Evolutionary conservation across 169 alveolate genomes (phyloP).

Genomic region (Neospora caninum): DNA sequence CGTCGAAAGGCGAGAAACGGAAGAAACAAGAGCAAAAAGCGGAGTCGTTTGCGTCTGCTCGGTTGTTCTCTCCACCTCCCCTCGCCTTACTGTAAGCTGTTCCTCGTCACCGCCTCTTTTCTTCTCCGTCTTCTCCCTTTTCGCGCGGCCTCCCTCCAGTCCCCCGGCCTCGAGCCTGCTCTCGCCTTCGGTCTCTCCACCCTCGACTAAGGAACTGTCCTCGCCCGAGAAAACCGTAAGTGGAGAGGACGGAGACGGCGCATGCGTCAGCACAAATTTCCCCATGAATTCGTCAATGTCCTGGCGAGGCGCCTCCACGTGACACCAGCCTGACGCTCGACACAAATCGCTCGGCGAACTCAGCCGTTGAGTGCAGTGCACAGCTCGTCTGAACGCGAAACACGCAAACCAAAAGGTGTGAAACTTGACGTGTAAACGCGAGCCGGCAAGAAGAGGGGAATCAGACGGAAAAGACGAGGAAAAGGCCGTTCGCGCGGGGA

Average conservation of each 20-base stretch:
- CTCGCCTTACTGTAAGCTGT: too few relatives aligned
- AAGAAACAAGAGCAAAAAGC: too few relatives aligned
- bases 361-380: slow-evolving; percentile 16
- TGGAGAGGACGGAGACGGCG: not conserved
- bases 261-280: slow-evolving; percentile 11
- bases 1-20: too few relatives aligned
- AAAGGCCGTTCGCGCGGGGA: too few relatives aligned
- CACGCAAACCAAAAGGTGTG: not conserved
- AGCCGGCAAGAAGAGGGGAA: too few relatives aligned
- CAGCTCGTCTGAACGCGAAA: not conserved
- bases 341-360: not conserved
- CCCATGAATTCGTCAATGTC: slow-evolving; percentile 61
- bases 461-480: not conserved
- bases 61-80: too few relatives aligned
- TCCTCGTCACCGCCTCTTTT: too few relatives aligned
- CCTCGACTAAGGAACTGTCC: not conserved
- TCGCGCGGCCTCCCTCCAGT: too few relatives aligned
- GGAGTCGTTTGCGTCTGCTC: too few relatives aligned
- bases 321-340: not conserved
- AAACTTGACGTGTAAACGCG: not conserved
- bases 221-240: not conserved
- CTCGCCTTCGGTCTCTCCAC: not conserved
- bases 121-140: too few relatives aligned
- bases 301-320: slow-evolving; percentile 40
- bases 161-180: not conserved